Percentiles rank a stretch among this genome's conserved stretches.
phyloP scores from a whole-genome alignment of 1,139 yeast genomes.

The Hanseniaspora uvarum region DNA sequence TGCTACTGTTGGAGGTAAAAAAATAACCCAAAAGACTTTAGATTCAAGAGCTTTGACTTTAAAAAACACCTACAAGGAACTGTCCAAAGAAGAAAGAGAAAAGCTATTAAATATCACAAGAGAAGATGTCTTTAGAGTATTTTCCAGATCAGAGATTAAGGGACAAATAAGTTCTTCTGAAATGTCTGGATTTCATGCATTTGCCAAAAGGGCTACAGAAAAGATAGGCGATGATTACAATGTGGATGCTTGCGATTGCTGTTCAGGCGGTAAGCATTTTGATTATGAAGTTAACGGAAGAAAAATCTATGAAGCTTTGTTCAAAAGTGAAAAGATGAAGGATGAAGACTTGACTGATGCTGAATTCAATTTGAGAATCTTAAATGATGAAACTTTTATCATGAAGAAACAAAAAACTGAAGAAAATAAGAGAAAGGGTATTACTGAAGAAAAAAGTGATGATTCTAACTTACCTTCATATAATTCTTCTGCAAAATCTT shows the following conservation, averaged over 20 bases:
- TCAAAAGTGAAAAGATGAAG: conserved; percentile 27
- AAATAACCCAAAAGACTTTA: background rate
- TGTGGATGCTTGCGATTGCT: conserved; percentile 48
- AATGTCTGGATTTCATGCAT: conserved; percentile 7
- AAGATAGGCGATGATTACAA: background rate
- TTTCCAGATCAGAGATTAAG: conserved; percentile 13
- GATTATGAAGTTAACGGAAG: conserved; percentile 75
- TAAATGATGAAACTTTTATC: conserved; percentile 25
- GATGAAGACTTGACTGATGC: conserved; percentile 30
- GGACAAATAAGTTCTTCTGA: conserved; percentile 14
- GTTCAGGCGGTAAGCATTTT: conserved; percentile 66
- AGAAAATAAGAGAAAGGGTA: background rate
- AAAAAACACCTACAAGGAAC: conserved; percentile 8
- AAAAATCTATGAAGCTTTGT: conserved; percentile 50
- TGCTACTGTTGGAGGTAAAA: background rate
- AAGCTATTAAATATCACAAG: conserved; percentile 14
- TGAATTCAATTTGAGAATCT: conserved; percentile 30
- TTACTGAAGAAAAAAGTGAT: background rate
- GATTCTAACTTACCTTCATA: conserved; percentile 1
- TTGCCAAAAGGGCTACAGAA: conserved; percentile 1
- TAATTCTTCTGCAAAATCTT: background rate
- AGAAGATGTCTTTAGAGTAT: conserved; percentile 15
- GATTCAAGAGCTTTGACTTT: conserved; percentile 7
- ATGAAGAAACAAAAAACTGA: background rate
- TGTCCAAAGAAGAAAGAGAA: conserved; percentile 11